phyloP scores from a whole-genome alignment of 225 moss, liverwort and hornwort genomes.

The Neckera pumila region DNA sequence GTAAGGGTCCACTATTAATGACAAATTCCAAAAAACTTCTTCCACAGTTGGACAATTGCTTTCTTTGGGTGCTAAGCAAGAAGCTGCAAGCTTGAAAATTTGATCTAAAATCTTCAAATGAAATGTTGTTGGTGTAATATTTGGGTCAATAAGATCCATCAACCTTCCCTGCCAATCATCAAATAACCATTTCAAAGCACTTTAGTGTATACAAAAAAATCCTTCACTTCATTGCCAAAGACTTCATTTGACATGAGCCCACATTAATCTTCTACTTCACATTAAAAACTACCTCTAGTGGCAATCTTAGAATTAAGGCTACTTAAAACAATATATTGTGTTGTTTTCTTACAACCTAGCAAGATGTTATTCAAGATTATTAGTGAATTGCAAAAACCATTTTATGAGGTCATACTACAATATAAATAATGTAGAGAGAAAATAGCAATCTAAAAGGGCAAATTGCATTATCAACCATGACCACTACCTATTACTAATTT shows the following conservation, averaged over 20 bases:
- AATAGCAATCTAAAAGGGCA: not conserved
- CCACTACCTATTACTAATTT: not conserved
- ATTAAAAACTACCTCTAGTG: not conserved
- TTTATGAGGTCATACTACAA: rapidly evolving
- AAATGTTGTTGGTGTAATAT: not conserved
- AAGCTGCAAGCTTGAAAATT: not conserved
- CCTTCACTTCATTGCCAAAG: not conserved
- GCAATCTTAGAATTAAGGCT: not conserved
- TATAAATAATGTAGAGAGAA: no score
- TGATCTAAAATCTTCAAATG: not conserved
- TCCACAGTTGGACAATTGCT: rapidly evolving
- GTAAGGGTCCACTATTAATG: not conserved
- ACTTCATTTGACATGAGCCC: rapidly evolving
- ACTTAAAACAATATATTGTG: not conserved
- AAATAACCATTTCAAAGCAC: no score
- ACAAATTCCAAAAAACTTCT: rapidly evolving
- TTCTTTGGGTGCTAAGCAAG: not conserved
- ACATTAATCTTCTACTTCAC: not conserved
- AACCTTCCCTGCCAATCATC: not conserved
- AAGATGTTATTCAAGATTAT: not conserved
- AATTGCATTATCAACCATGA: not conserved
- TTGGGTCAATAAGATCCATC: not conserved
- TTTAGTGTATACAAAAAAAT: rapidly evolving
- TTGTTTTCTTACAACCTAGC: not conserved
- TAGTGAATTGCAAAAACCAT: not conserved